Evolutionary conservation across 2,329 filamentous ascomycete species (phyloP).

Genomic region (Exophiala aquamarina): DNA sequence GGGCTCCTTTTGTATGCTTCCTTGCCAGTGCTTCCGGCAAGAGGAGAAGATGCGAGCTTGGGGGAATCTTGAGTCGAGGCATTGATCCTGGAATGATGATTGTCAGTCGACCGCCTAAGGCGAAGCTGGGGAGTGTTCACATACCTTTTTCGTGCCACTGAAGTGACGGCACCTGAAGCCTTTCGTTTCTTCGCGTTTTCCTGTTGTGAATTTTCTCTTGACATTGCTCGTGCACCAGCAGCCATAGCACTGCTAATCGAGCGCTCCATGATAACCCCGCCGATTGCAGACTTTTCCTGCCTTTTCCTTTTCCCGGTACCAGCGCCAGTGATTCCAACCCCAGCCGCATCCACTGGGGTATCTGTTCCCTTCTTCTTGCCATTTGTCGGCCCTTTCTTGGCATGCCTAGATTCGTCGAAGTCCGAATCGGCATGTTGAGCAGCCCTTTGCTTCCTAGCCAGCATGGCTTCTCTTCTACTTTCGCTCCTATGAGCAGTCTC

Average conservation of each 20-base stretch:
- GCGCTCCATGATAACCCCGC: slow-evolving; percentile 60
- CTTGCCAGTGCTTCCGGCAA: slow-evolving; percentile 67
- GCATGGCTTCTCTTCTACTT: slow-evolving; percentile 76
- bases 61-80: slow-evolving; percentile 60
- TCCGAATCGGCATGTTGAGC: slow-evolving; percentile 75
- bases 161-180: slow-evolving; percentile 31
- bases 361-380: slow-evolving; percentile 65
- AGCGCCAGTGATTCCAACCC: slow-evolving; percentile 65
- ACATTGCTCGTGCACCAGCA: slow-evolving; percentile 28
- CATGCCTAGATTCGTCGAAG: slow-evolving; percentile 64
- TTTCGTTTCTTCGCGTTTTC: slow-evolving; percentile 30
- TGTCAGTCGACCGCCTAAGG: not conserved
- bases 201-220: slow-evolving; percentile 28
- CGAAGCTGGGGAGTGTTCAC: slow-evolving; percentile 27
- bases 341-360: slow-evolving; percentile 44
- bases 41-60: slow-evolving; percentile 72
- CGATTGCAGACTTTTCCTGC: slow-evolving; percentile 37
- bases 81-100: slow-evolving; percentile 19
- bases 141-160: slow-evolving; percentile 69
- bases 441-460: slow-evolving; percentile 45
- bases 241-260: slow-evolving; percentile 54
- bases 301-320: slow-evolving; percentile 71
- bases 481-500: slow-evolving; percentile 84
- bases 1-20: slow-evolving; percentile 59
- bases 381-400: slow-evolving; percentile 60